Base-by-base conservation (phyloP, 2,329 filamentous ascomycete species). In the Beauveria pseudobassiana region DNA sequence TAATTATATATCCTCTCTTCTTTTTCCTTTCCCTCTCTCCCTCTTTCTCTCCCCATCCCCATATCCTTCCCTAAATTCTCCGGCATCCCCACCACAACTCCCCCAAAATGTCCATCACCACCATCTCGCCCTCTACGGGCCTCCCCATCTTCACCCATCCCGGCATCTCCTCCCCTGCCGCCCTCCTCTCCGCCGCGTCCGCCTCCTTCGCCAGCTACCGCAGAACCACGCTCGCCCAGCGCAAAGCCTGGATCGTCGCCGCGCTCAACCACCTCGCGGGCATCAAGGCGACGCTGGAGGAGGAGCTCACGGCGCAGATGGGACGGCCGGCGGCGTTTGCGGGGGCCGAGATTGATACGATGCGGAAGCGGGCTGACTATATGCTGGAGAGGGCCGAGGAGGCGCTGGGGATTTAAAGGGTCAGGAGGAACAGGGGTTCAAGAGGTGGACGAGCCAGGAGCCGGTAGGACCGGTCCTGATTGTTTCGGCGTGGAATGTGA, bases 401-500 rank as follows among this genome's bases (percentile, higher is more conserved):
- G 46, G 86, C 85, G 1, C 80, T 98, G 59, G 85, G 69, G 89
- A 96, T 68, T 92, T 91, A 0, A 83, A 88, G 26, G 93, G 93
- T 6, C 91, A 96, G 72, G 75, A 84, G 2, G 91, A 98, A 76
- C 84, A 88, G 69, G 93, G 93, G 0, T 97, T 96, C 79, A 91
- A 88, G 77, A 83, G 93, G 66, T 96, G 90, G 71, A 91, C 98
- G 72, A 87, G 87, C 73, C 96, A 95, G 76, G 85, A 90, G 10
- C 91, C 93, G 1, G 84, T 97, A 56, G 93, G 93, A 1, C 91
- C 92, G 10, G 89, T 95, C 18, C 81, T 98, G 63, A 83, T 97
- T 66, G 85, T 98, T 63, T 97, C 97, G 75, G 89, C 93, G 0
- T 98, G 93, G 93, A 98, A 98, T 77, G 92, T 95, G 76, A 77